phyloP scores from a whole-genome alignment of 2,329 filamentous ascomycete genomes.

The Paecilomyces sp. region DNA sequence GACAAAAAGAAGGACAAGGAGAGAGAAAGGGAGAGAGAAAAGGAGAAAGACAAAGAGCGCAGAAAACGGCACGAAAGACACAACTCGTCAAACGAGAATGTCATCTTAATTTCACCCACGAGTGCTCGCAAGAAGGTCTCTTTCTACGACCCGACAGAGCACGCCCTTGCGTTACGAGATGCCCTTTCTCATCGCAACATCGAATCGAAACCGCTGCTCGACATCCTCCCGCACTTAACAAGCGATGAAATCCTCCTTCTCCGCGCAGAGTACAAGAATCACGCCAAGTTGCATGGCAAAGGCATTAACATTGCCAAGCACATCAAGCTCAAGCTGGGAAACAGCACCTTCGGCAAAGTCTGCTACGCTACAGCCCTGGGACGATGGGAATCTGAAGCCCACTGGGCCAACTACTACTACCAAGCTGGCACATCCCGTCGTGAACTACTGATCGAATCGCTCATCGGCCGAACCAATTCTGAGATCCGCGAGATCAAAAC shows the following conservation, averaged over 20 bases:
- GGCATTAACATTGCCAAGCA: constrained; percentile 47
- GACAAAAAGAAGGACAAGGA: constrained; percentile 25
- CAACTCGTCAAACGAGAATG: constrained; percentile 23
- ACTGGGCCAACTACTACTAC: constrained; percentile 99
- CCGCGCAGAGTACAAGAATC: constrained; percentile 80
- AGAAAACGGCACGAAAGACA: constrained; percentile 16
- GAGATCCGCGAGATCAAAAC: constrained; percentile 84
- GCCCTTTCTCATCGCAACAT: constrained; percentile 64
- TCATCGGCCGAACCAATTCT: constrained; percentile 85
- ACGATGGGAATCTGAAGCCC: constrained; percentile 85
- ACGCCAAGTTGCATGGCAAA: constrained; percentile 59
- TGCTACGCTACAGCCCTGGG: constrained; percentile 87
- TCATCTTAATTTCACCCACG: constrained; percentile 37
- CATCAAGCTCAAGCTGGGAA: constrained; percentile 42
- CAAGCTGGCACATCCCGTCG: constrained; percentile 76
- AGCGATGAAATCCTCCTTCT: constrained; percentile 84
- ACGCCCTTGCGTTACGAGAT: constrained; percentile 67
- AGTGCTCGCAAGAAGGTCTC: constrained; percentile 54
- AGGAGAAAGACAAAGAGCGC: constrained; percentile 17
- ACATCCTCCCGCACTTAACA: constrained; percentile 75
- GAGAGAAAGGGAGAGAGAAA: constrained; percentile 15
- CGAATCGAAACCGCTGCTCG: constrained; percentile 65
- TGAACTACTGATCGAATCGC: constrained; percentile 83
- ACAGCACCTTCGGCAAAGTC: constrained; percentile 68
- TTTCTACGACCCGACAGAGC: constrained; percentile 79